Conservation (phyloP, 148 eudicot genomes). For the Spergularia marina region DNA sequence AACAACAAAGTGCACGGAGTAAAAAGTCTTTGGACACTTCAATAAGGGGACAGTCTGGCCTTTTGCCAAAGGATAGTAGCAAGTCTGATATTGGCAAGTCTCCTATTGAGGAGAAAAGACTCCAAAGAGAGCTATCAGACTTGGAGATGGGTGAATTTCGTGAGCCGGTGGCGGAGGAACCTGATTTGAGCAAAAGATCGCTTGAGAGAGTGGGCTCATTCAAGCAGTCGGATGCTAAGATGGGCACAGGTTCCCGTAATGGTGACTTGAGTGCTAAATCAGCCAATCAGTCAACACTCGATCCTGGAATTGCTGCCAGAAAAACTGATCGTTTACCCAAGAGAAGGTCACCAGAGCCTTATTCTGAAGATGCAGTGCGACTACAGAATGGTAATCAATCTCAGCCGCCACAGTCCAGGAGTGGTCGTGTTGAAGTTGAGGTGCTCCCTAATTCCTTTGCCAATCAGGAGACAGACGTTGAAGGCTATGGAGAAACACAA, state of each 20-base stretch:
- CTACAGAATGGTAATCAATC: conserved; percentile 31
- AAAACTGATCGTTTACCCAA: conserved; percentile 34
- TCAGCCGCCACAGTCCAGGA: conserved; percentile 38
- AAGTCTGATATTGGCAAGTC: conserved; percentile 33
- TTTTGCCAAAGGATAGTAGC: conserved; percentile 36
- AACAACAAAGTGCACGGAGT: conserved; percentile 38
- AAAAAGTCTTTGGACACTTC: conserved; percentile 36
- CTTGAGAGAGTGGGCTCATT: conserved; percentile 67
- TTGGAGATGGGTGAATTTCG: conserved; percentile 96
- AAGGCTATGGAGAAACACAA: conserved; percentile 51
- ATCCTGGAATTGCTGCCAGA: conserved; percentile 35
- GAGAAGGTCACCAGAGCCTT: conserved; percentile 42
- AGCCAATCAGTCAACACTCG: conserved; percentile 37
- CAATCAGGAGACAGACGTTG: conserved; percentile 40
- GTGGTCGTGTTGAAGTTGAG: conserved; percentile 34
- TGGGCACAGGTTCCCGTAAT: conserved; percentile 47
- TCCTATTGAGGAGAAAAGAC: conserved; percentile 41
- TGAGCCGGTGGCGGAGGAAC: conserved; percentile 59
- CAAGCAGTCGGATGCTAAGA: conserved; percentile 49
- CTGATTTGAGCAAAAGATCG: conserved; percentile 35
- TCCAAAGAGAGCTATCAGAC: conserved; percentile 75
- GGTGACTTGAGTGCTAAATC: conserved; percentile 46
- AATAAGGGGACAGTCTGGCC: conserved; percentile 29
- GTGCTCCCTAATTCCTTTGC: conserved; percentile 32
- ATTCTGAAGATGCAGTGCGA: conserved; percentile 42